These are phyloP conservation scores for Cyclotella cryptica DNA, from an alignment of 108 stramenopile genomes.

Conservation along the genomic window DNA sequence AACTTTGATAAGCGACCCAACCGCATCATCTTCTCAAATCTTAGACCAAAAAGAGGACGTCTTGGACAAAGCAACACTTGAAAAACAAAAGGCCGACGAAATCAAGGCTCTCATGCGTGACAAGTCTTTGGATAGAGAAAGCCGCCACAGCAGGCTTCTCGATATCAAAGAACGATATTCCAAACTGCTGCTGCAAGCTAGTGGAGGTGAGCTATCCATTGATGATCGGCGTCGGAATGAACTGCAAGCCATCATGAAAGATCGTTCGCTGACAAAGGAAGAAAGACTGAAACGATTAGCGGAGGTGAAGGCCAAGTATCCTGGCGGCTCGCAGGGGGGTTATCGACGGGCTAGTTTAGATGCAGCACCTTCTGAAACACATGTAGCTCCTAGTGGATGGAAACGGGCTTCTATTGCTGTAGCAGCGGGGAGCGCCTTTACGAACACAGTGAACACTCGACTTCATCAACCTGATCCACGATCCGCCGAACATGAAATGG, in stretches of 20 bases:
- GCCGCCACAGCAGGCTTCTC: neutral
- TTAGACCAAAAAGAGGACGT: neutral
- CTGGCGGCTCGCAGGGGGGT: neutral
- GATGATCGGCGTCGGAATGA: conserved; percentile 5
- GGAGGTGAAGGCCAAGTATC: conserved; percentile 19
- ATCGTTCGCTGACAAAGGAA: conserved; percentile 7
- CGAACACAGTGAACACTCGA: neutral
- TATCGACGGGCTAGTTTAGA: neutral
- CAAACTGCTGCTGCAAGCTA: neutral
- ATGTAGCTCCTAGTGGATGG: neutral
- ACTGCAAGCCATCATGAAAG: conserved; percentile 19
- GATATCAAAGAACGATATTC: conserved; percentile 24
- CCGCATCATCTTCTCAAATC: neutral
- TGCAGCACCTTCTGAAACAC: neutral
- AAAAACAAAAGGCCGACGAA: conserved; percentile 8
- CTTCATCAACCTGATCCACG: neutral
- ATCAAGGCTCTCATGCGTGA: conserved; percentile 24
- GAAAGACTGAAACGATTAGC: conserved; percentile 15
- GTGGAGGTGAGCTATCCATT: neutral
- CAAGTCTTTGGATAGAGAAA: conserved; percentile 16
- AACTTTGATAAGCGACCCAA: neutral
- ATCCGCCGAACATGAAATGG: neutral
- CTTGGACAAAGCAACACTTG: neutral
- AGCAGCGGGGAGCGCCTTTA: neutral
- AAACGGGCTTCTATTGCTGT: neutral